Conservation (phyloP, 345 rosid species). For the Eutrema yunnanense region DNA sequence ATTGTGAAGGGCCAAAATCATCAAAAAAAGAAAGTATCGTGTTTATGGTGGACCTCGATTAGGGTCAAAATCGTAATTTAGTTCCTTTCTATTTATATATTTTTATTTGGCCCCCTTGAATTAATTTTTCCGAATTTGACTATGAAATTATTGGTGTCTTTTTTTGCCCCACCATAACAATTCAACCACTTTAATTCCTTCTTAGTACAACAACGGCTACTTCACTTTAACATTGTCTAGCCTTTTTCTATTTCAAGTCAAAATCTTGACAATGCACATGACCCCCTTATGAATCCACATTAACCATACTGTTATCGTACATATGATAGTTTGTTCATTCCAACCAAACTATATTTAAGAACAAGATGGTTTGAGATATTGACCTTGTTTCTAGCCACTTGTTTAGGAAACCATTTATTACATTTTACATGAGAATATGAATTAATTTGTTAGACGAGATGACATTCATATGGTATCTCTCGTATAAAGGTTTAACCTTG, state of each 20-base stretch:
- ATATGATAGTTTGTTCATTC: neutral
- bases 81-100: neutral
- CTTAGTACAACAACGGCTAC: constrained; percentile 30
- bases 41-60: constrained; percentile 20
- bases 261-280: constrained; percentile 21
- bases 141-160: constrained; percentile 24
- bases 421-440: neutral
- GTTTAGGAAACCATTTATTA: constrained; percentile 9
- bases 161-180: constrained; percentile 26
- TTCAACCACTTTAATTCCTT: constrained; percentile 27
- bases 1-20: constrained; percentile 22
- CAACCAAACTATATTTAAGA: constrained; percentile 1
- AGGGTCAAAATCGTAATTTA: neutral
- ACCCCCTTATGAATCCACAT: constrained; percentile 8
- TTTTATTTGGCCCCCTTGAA: neutral
- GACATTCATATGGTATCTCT: too few species aligned
- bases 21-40: constrained; percentile 16
- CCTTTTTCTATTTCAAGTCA: constrained; percentile 24
- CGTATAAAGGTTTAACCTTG: too few species aligned
- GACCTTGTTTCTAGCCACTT: neutral
- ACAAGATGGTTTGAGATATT: constrained; percentile 8
- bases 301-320: constrained; percentile 14
- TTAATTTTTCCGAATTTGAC: constrained; percentile 8
- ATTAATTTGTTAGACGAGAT: neutral
- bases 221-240: constrained; percentile 28